A percentile compares a stretch with the other conserved stretches of the same genome.
Conservation (phyloP, 1,139 yeast species). For the Kodamaea plutei region DNA sequence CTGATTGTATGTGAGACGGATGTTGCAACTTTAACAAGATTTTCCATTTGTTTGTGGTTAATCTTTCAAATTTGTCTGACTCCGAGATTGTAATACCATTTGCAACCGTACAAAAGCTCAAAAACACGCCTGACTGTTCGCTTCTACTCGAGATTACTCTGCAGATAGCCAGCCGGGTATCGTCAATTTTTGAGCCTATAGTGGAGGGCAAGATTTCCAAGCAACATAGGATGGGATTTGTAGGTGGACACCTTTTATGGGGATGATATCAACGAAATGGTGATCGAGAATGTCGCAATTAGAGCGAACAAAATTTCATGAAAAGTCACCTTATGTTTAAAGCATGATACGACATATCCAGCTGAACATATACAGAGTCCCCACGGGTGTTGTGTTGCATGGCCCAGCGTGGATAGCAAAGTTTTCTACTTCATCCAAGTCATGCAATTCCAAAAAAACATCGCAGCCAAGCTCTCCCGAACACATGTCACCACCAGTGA, state of each 20-base stretch:
- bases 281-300: too few species aligned
- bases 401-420: too few species aligned
- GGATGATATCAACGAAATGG: conserved; percentile 53
- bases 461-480: too few species aligned
- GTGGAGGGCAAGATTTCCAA: conserved; percentile 53
- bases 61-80: conserved; percentile 52
- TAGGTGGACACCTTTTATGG: conserved; percentile 61
- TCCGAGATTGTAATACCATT: conserved; percentile 75
- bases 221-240: conserved; percentile 46
- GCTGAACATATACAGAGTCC: too few species aligned
- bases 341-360: conserved; percentile 1
- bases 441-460: too few species aligned
- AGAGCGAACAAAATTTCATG: too few species aligned
- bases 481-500: too few species aligned
- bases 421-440: too few species aligned
- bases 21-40: conserved; percentile 36
- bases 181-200: conserved; percentile 42
- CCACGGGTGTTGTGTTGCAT: too few species aligned
- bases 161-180: conserved; percentile 54
- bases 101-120: conserved; percentile 76
- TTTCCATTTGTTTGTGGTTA: conserved; percentile 63
- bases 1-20: conserved; percentile 51
- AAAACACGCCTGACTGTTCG: conserved; percentile 35
- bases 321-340: conserved; percentile 1
- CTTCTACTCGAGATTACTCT: conserved; percentile 59